Evolutionary conservation across 2,329 filamentous ascomycete species (phyloP), one percentile per base, ranked within the genome.

Genomic region (Arachnomyces sp.): DNA sequence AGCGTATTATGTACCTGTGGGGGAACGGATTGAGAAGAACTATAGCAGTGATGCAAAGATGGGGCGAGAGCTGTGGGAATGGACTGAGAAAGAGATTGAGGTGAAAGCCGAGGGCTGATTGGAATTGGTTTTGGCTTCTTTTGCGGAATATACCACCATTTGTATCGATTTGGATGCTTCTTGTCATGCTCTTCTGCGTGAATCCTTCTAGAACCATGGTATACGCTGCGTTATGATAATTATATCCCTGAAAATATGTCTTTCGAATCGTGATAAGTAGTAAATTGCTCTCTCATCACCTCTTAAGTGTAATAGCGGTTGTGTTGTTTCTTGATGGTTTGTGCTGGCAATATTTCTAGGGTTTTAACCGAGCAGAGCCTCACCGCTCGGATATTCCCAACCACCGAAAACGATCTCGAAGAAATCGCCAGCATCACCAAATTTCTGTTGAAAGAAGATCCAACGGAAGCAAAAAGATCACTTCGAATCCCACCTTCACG

Each of bases 1-100:
- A 0, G 59, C 54, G 38, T 69, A 66, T 45, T 68, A 68, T 45
- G 56, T 58, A 6, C 63, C 66, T 1, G 53, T 68, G 42, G 66
- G 62, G 7, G 43, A 53, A 31, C 49, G 45, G 25, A 54, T 55
- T n/a, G 51, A 49, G 30, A 51, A 52, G 8, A 63, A 56, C 14
- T 57, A 57, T 41, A 54, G 57, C 2, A 49, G 49, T 7, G 56
- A 67, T 48, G 46, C 43, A 4, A 54, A 56, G 9, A 45, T 65
- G 39, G 61, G 54, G 1, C 50, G 47, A 34, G 51, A 44, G 39
- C 50, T 68, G 20, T 69, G 66, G 66, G 63, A 67, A 29, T 70
- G 65, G 66, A 64, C 65, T 4, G 64, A 69, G 43, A 49, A 49
- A 31, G 55, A 61, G 42, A 50, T 61, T 43, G 40, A 31, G 20